Conservation (phyloP, 2,329 filamentous ascomycete genomes). For the Tolypocladium album region DNA sequence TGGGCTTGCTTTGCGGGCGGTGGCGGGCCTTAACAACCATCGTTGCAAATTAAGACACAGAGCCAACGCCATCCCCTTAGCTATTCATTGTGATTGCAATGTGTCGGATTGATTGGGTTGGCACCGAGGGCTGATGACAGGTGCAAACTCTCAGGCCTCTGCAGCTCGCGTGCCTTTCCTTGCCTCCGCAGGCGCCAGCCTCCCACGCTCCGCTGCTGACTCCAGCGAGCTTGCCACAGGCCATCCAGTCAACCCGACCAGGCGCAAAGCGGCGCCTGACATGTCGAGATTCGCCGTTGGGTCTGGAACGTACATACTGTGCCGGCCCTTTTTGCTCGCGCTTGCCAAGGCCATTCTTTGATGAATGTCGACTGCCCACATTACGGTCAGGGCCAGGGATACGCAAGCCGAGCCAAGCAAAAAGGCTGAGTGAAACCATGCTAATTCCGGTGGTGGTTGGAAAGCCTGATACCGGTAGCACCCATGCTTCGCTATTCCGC, state of each 20-base stretch:
- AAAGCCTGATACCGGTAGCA: not conserved
- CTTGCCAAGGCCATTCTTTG: not conserved
- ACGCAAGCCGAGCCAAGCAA: not conserved
- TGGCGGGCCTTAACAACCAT: not conserved
- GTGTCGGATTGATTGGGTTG: constrained; percentile 1
- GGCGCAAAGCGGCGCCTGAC: constrained; percentile 1
- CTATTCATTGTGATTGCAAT: not conserved
- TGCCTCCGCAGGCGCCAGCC: not conserved
- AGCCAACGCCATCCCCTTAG: not conserved
- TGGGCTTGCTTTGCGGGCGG: not conserved
- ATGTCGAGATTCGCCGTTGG: not conserved
- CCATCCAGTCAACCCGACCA: not conserved
- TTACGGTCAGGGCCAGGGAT: not conserved
- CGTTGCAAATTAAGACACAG: not conserved
- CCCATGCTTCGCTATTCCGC: not conserved
- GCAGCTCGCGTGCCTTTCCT: not conserved
- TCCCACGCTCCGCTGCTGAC: not conserved
- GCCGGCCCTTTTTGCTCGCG: not conserved
- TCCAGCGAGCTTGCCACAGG: not conserved
- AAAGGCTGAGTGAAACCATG: not conserved
- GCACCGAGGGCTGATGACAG: not conserved
- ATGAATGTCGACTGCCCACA: not conserved
- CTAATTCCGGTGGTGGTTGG: not conserved
- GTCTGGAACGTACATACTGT: not conserved
- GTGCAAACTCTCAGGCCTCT: not conserved